Base-by-base conservation (phyloP, 495 filamentous ascomycete species). In the Copromyces sp. region DNA sequence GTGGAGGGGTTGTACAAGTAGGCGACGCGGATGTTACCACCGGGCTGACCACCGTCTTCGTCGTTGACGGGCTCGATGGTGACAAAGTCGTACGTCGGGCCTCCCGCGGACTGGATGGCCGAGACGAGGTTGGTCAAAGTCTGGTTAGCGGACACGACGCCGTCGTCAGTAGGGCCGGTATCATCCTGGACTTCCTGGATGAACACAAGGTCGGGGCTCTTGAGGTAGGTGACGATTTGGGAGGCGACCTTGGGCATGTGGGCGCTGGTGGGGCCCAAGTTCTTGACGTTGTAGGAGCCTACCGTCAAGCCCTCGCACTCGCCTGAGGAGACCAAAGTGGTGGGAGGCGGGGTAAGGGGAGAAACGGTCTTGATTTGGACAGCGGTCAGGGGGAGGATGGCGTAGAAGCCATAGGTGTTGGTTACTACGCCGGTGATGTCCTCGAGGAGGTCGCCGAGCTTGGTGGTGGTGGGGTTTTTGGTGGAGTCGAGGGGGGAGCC, bases 121-220 rank as follows among this genome's bases (percentile, higher is more conserved):
- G 76, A 45, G 3, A 76, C 74, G 9, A 89, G 83, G 9, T 84
- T 76, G 35, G 78, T 45, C 12, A 89, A 83, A 14, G 85, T 89
- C 11, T 76, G 35, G 73, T 86, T 85, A 20, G 83, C 83, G 42
- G 75, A 76, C 6, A 86, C 84, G 32, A 81, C 81, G 69, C 83
- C 86, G 74, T 87, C 82, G 75, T 89, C 80, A 7, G 81, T 85
- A 5, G 82, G 72, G 42, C 89, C 89, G 74, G 75, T 81, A 75
- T 89, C 81, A 74, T 91, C 89, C 74, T 90, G 89, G 73, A 90
- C 77, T 76, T 90, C 89, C 74, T 91, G 89, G 16, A 91, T 53
- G 69, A 88, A 88, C 20, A 91, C 38, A 0, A 91, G 74, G 72
- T 86, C 83, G 3, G 89, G 89, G 2, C 82, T 81, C 16, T 82